Base-by-base conservation (phyloP, 108 stramenopile genomes). In the Stephanodiscus minutulus region DNA sequence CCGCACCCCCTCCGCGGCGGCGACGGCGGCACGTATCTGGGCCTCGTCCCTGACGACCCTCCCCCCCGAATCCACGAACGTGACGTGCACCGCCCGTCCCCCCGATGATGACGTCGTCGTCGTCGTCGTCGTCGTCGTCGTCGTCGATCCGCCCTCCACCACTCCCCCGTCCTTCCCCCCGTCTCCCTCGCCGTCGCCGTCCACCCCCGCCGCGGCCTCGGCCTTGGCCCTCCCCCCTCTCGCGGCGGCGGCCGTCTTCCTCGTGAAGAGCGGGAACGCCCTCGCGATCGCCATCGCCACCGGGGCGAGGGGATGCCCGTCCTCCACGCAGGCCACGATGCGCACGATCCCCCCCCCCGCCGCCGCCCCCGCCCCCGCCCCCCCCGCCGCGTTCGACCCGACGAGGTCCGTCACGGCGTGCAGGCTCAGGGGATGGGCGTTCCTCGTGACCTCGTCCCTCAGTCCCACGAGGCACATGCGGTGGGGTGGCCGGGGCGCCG, bases 401-500 rank as follows among this genome's bases (percentile, higher is more conserved):
- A 83, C 82, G 60, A 84, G 49, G 27, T 79, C 84, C 3, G 87
- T 86, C 35, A 92, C 44, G 12, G 85, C 58, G 65, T 90, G 91
- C 12, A 88, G 73, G 64, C 85, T 76, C 79, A 88, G 63, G 22
- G 89, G 88, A 68, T 90, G 88, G 61, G 87, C 85, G 70, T 89
- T 76, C 35, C 91, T 68, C 12, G 82, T 73, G 5, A 87, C 79
- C 31, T 67, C 69, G 27, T 79, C 50, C 58, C 57, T 62, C 1
- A 86, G 29, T 7, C 57, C 41, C 29, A 71, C 60, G 0, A 88
- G 31, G 0, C 74, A 24, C 43, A 88, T 59, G 27, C 29, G 15
- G 44, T 81, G 80, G n/a, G 80, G 80, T 15, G 75, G 75, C 2
- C 80, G 69, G 7, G 74, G 75, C 8, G 70, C 50, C 17, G 74